Base-by-base conservation (phyloP, 108 stramenopile genomes). In the Fragilaria radians region DNA sequence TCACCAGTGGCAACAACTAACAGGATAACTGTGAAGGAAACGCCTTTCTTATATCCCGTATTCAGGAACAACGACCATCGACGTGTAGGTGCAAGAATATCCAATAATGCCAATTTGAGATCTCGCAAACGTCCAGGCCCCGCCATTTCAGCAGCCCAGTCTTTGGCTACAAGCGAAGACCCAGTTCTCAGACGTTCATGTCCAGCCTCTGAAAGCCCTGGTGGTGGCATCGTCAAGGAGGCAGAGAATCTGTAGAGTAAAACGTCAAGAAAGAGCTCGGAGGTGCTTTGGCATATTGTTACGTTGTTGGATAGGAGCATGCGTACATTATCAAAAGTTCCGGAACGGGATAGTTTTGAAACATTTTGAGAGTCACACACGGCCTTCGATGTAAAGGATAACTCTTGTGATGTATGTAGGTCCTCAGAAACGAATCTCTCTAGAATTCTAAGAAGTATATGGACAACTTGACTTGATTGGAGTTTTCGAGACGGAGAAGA, bases 71-170 rank as follows among this genome's bases (percentile, higher is more conserved):
- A 33, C 1, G 76, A 72, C 59, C 65, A 75, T 57, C 64, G 62
- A 27, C 80, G 59, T 62, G 74, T 74, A 0, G 88, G 88, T 23
- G 88, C 80, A 45, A 89, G 72, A 62, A 83, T 73, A 48, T 89
- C 85, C 45, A 89, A 51, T 21, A 73, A 21, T 17, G 68, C 32
- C 4, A 73, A 22, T 59, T 78, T 84, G 53, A 81, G 50, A 32
- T 81, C 63, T 32, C 3, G 32, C 54, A 76, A 71, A 30, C 65
- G 70, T 36, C 32, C 69, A 48, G 42, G 60, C 52, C 57, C 48
- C 54, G 81, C 76, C 81, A 77, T 68, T 74, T 66, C 79, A 50
- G 52, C 70, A 28, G 29, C 78, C 83, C 75, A 77, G 54, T 70
- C 68, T 45, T 45, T 55, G 59, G 70, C 59, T 46, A 62, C 59